Base-by-base conservation (phyloP, 805 yeast species). In the Yamadazyma sp. region DNA sequence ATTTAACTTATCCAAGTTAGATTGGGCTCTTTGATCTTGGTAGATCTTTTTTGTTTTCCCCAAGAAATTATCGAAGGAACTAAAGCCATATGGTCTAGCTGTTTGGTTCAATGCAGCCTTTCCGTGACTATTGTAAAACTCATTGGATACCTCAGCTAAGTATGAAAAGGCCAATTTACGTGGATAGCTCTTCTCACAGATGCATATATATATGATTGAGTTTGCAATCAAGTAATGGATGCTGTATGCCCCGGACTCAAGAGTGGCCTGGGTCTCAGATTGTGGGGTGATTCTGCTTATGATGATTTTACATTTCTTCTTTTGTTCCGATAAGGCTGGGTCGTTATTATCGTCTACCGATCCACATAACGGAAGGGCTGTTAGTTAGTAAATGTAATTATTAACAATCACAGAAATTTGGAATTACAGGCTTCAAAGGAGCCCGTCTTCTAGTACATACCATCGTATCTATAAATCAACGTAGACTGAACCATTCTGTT, bases 61-160 rank as follows among this genome's bases (percentile, higher is more conserved):
- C 63, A 84, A 75, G 49, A 82, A 84, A 38, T 79, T 81, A 48
- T 84, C 98, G 59, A 93, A 91, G 33, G 84, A 80, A 35, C 87
- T 82, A 62, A 85, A 93, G 25, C 93, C 95, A 62, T 79, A 91
- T 3, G 99, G 97, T 50, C 95, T 77, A n/a, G 86, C 77, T 12
- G 70, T 70, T 4, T 78, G 77, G 53, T 71, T 67, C 42, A 77
- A 65, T 22, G 86, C 81, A 16, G 80, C 86, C 15, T 59, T 61
- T 4, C 89, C 89, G 57, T 89, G 89, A 5, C 88, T 77, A 50
- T 80, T 85, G 50, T 71, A 72, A 54, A 91, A 93, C 60, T 91
- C 98, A 45, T 71, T 77, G 26, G 88, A 77, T 17, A 91, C 73
- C 55, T 91, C 99, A 26, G 77, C 71, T 40, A 91, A 70, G 62